Evolutionary conservation across 129 eudicot genomes (phyloP).

Genomic region (Pseudognaphalium luteoalbum): DNA sequence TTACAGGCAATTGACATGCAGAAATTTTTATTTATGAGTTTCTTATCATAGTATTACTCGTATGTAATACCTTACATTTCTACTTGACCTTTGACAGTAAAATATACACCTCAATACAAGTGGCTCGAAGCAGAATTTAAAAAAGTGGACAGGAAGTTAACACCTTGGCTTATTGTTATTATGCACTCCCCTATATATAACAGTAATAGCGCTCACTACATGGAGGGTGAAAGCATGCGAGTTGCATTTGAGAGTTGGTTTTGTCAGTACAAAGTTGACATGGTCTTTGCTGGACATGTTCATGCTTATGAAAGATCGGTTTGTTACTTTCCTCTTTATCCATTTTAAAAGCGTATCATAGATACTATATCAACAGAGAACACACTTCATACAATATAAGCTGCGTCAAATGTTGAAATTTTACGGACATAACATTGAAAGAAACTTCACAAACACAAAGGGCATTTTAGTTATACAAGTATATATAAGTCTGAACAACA

Average conservation of each 20-base stretch:
- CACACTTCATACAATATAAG: background rate
- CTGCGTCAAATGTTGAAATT: background rate
- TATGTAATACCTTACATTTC: conserved; percentile 1
- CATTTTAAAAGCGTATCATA: background rate
- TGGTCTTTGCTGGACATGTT: conserved; percentile 38
- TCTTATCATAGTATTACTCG: background rate
- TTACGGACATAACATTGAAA: background rate
- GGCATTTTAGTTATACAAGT: background rate
- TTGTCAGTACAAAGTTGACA: conserved; percentile 69
- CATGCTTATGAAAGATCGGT: conserved; percentile 99
- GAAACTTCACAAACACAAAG: background rate
- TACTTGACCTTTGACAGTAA: conserved; percentile 51
- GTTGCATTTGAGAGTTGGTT: conserved; percentile 77
- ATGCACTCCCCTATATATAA: conserved; percentile 87
- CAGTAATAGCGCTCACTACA: conserved; percentile 73
- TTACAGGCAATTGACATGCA: background rate
- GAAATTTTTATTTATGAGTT: background rate
- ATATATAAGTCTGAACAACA: conserved; percentile 6
- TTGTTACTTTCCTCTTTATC: conserved; percentile 30
- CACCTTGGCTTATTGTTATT: conserved; percentile 92
- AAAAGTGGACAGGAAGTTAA: conserved; percentile 76
- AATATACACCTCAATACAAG: conserved; percentile 76
- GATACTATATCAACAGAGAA: background rate
- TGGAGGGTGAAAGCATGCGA: conserved; percentile 97
- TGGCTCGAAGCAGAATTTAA: conserved; percentile 74